Conservation (phyloP, 441 rosid genomes). For the Metrosideros polymorpha region DNA sequence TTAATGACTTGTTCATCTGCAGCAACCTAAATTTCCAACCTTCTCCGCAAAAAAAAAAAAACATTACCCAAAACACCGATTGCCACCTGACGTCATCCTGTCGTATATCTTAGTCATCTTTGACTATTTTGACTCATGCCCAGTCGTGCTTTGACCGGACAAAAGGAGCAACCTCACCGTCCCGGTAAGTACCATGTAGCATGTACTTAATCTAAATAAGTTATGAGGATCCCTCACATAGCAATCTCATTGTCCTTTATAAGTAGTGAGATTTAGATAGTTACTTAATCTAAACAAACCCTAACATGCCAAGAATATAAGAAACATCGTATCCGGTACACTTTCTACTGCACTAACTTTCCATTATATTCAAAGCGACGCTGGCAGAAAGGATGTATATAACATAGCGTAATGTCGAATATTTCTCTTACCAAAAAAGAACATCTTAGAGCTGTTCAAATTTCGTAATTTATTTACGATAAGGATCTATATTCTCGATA, state of each 20-base stretch:
- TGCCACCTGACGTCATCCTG: neutral
- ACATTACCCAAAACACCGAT: neutral
- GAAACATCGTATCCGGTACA: neutral
- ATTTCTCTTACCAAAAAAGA: neutral
- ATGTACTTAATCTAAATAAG: too few relatives aligned
- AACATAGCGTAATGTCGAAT: neutral
- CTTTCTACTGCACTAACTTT: neutral
- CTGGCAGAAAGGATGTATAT: too few relatives aligned
- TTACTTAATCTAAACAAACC: neutral
- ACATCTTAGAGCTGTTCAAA: neutral
- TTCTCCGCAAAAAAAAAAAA: neutral
- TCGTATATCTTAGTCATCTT: neutral
- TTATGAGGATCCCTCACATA: neutral
- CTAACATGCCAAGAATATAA: neutral
- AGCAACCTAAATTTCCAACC: neutral
- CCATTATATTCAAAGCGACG: neutral
- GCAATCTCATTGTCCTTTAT: neutral
- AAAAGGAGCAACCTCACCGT: neutral
- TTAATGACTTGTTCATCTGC: neutral
- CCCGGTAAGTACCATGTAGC: neutral
- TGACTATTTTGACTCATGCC: neutral
- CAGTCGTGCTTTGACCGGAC: neutral
- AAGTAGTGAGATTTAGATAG: neutral
- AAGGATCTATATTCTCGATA: neutral
- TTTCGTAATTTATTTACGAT: neutral